Evolutionary conservation across 1,139 yeast species (phyloP).

Genomic region (Yamadazyma conglobata): DNA sequence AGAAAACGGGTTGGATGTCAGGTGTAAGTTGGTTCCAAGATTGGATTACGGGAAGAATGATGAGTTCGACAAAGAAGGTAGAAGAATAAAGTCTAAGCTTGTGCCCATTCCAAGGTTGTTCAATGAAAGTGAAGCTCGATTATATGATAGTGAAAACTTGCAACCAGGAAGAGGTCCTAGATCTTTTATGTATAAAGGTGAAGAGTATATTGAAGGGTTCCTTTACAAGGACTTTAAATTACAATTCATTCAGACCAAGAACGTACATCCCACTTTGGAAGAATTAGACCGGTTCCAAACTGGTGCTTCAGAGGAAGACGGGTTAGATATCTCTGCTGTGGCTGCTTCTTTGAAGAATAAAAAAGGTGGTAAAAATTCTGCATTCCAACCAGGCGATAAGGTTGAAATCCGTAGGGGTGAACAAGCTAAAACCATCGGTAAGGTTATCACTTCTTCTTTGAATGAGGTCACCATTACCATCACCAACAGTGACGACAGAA

Average conservation of each 20-base stretch:
- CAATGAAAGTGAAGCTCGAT: slow-evolving; percentile 64
- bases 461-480: slow-evolving; percentile 62
- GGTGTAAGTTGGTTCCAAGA: slow-evolving; percentile 89
- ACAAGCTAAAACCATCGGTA: slow-evolving; percentile 85
- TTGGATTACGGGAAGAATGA: slow-evolving; percentile 80
- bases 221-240: slow-evolving; percentile 82
- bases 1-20: slow-evolving; percentile 91
- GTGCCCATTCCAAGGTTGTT: slow-evolving; percentile 86
- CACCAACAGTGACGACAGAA: slow-evolving; percentile 50
- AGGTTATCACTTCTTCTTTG: slow-evolving; percentile 63
- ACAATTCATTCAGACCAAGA: slow-evolving; percentile 75
- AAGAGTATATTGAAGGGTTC: slow-evolving; percentile 87
- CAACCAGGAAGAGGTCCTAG: slow-evolving; percentile 73
- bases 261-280: slow-evolving; percentile 82
- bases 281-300: slow-evolving; percentile 82
- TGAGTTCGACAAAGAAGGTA: slow-evolving; percentile 55
- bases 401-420: slow-evolving; percentile 93
- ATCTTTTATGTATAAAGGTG: slow-evolving; percentile 73
- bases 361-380: slow-evolving; percentile 23
- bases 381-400: slow-evolving; percentile 90
- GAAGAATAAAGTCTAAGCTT: slow-evolving; percentile 50
- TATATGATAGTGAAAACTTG: slow-evolving; percentile 55
- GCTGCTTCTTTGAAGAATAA: slow-evolving; percentile 78
- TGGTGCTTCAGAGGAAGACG: slow-evolving; percentile 65
- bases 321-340: slow-evolving; percentile 78